A percentile compares a stretch with the other conserved stretches of the same genome.
These are phyloP conservation scores for Eimeria praecox DNA, from an alignment of 169 alveolate species.

Conservation along the genomic window DNA sequence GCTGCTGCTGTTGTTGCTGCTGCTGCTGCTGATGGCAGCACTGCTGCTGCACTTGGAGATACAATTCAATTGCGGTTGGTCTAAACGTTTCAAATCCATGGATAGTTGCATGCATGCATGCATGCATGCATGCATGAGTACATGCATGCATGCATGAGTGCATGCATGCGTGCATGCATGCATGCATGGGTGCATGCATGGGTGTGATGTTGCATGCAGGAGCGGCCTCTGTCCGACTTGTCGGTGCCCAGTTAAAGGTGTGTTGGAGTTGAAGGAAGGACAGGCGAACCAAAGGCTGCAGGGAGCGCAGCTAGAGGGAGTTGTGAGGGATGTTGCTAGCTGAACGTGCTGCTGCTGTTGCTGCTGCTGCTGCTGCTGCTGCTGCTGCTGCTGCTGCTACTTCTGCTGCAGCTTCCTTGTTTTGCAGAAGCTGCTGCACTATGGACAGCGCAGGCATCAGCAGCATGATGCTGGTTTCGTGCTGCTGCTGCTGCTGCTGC, in stretches of 20 bases:
- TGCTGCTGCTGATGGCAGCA: neutral
- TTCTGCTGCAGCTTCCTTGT: too few relatives aligned
- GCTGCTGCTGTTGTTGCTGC: constrained; percentile 12
- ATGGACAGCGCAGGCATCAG: neutral
- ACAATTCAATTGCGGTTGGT: neutral
- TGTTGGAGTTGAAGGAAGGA: constrained; percentile 40
- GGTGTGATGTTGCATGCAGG: constrained; percentile 22
- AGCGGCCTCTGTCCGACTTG: constrained; percentile 77
- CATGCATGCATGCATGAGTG: neutral
- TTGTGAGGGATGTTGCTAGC: constrained; percentile 64
- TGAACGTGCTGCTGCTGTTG: constrained; percentile 33
- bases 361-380: neutral
- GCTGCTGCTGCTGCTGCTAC: neutral
- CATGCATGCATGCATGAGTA: constrained; percentile 13
- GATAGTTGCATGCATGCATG: neutral
- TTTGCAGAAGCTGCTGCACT: constrained; percentile 14
- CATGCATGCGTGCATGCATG: neutral
- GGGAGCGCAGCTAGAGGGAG: constrained; percentile 40
- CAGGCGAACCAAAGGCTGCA: constrained; percentile 17
- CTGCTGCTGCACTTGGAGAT: constrained; percentile 7
- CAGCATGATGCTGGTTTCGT: neutral
- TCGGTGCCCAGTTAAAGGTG: constrained; percentile 71
- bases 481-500: neutral
- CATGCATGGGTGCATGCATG: constrained; percentile 32
- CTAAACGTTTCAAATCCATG: neutral